A percentile compares a stretch with the other conserved stretches of the same genome.
Evolutionary conservation across 139 green algal genomes (phyloP).

Genomic region (Chlamydomonas applanata): DNA sequence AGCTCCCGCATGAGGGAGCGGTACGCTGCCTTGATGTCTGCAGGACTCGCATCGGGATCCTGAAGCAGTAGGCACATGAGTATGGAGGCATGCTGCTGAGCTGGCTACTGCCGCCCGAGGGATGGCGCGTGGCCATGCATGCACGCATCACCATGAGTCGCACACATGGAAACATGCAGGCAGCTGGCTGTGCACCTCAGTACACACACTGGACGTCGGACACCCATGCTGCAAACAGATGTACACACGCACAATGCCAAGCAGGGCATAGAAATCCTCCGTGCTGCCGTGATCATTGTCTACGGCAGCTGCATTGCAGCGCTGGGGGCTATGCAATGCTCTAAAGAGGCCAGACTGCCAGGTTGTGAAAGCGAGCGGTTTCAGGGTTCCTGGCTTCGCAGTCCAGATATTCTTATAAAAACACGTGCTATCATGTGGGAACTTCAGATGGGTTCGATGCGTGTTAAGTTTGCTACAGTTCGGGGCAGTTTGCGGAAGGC

Average conservation of each 20-base stretch:
- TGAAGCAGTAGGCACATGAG: background rate
- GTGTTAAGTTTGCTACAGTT: too few relatives aligned
- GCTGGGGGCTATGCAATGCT: too few relatives aligned
- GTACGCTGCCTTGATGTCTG: conserved; percentile 46
- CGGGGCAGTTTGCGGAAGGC: too few relatives aligned
- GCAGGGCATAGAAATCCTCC: conserved; percentile 49
- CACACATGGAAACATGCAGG: background rate
- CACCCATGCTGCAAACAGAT: background rate
- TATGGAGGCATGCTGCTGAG: too few relatives aligned
- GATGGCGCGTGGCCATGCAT: background rate
- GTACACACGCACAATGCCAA: conserved; percentile 33
- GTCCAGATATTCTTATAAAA: too few relatives aligned
- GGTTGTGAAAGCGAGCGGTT: too few relatives aligned
- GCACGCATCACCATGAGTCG: background rate
- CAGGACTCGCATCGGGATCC: conserved; percentile 22
- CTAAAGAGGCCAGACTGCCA: too few relatives aligned
- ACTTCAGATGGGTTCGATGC: too few relatives aligned
- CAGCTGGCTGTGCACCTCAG: background rate
- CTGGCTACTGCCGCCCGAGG: too few relatives aligned
- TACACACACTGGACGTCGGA: background rate
- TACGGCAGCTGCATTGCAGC: background rate
- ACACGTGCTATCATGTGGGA: too few relatives aligned
- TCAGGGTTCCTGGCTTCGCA: too few relatives aligned
- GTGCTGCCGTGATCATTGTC: background rate
- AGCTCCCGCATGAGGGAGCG: conserved; percentile 41